Base-by-base conservation (phyloP, 208 protist species). In the Trypanosomatidae sp. region DNA sequence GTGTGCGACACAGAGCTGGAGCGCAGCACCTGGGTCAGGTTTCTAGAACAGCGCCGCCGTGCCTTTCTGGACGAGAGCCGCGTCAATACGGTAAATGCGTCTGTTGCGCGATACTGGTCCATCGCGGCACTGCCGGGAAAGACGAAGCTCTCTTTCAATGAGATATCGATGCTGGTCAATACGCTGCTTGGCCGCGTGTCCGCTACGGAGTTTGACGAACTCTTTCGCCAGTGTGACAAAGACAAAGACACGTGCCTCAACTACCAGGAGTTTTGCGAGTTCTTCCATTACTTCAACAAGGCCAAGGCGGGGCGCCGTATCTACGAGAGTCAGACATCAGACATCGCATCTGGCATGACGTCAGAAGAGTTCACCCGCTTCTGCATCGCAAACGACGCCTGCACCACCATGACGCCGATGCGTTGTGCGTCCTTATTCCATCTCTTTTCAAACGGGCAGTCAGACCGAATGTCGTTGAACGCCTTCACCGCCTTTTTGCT, bases 401-500 rank as follows among this genome's bases (percentile, higher is more conserved):
- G 30, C 52, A 15, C 67, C 68, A 79, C 49, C 30, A 25, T 60
- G 25, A 69, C 62, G 22, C 67, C 74, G 28, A 79, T 79, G 74
- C 66, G 74, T 55, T 73, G 73, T 56, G 74, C 81, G 43, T 81
- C 75, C 1, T 69, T 92, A 8, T 49, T 71, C 17, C 56, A 52
- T 25, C 76, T 88, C 33, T 88, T 83, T 64, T 74, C 47, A 5
- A 67, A 49, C 69, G 67, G 62, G 58, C 76, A 56, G 49, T 46
- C 83, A 22, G 70, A 72, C 15, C 75, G 76, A 30, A 82, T 92
- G 73, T 65, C 73, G 28, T 17, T 75, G 33, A 68, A n/a, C 12
- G 74, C 78, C 59, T 89, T 90, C 69, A 74, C 71, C 4, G 52
- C 65, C 1, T 90, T 92, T 47, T 69, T 82, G 28, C 46, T 62